Percentiles rank a stretch among this genome's conserved stretches.
Evolutionary conservation across 257 asterid species (phyloP).

Genomic region (Solanum megistacrolobum): DNA sequence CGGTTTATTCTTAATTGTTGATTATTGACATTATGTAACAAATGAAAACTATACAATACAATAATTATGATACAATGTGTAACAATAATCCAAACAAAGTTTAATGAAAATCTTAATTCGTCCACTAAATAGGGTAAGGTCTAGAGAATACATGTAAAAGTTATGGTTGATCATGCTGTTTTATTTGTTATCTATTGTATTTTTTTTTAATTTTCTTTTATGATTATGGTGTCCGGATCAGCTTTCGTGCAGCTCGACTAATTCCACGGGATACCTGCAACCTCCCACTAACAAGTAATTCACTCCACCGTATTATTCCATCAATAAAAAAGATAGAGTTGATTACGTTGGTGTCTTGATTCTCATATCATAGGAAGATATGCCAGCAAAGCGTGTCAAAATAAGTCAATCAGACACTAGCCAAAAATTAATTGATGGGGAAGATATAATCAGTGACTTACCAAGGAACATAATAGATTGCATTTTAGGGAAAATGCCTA

Average conservation of each 20-base stretch:
- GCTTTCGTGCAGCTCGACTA: background rate
- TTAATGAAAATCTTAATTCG: background rate
- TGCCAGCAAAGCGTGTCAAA: background rate
- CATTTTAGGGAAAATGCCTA: background rate
- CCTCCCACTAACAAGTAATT: background rate
- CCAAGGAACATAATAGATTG: background rate
- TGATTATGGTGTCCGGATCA: background rate
- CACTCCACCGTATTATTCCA: background rate
- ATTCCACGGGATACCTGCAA: background rate
- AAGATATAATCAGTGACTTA: background rate
- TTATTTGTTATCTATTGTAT: background rate
- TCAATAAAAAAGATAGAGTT: background rate
- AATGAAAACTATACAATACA: background rate
- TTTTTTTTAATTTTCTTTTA: too few relatives aligned
- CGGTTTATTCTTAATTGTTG: too few relatives aligned
- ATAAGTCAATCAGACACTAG: background rate
- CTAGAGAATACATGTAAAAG: background rate
- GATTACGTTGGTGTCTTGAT: background rate
- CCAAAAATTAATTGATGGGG: background rate
- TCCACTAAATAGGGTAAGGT: background rate
- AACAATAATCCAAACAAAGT: background rate
- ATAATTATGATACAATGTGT: background rate
- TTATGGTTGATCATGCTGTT: background rate
- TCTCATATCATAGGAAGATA: background rate
- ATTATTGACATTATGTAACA: too few relatives aligned